Evolutionary conservation across 2,329 filamentous ascomycete genomes (phyloP).

Genomic region (Microdochium trichocladiopsis): DNA sequence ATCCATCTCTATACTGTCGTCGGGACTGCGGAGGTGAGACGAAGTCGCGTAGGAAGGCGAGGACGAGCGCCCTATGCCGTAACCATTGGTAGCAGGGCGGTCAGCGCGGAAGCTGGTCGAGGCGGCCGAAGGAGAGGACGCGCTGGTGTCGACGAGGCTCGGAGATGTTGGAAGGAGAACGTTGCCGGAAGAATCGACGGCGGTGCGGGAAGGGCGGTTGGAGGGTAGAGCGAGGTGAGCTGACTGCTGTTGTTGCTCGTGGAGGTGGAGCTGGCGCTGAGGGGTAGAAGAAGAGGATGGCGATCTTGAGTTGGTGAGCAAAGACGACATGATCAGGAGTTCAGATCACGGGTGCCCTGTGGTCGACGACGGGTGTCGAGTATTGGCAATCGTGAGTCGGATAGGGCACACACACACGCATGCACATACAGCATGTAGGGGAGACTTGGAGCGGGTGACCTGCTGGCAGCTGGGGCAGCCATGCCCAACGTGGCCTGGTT

Average conservation of each 20-base stretch:
- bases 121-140: conserved; percentile 1
- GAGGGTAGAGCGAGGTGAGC: background rate
- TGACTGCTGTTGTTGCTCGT: background rate
- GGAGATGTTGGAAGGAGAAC: background rate
- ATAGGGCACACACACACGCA: background rate
- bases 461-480: background rate
- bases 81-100: conserved; percentile 1
- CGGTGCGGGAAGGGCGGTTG: background rate
- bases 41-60: background rate
- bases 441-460: background rate
- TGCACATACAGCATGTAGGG: background rate
- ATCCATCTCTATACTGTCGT: conserved; percentile 48
- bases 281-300: background rate
- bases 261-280: background rate
- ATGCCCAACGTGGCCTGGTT: background rate
- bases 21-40: background rate
- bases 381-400: background rate
- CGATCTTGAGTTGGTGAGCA: background rate
- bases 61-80: background rate
- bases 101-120: conserved; percentile 13
- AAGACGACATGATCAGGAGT: background rate
- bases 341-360: background rate
- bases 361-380: background rate
- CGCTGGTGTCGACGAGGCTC: background rate
- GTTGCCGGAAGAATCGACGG: background rate